Evolutionary conservation across 139 green algal genomes (phyloP), one percentile per base, ranked within the genome.

Genomic region (Asterochloris sp.): DNA sequence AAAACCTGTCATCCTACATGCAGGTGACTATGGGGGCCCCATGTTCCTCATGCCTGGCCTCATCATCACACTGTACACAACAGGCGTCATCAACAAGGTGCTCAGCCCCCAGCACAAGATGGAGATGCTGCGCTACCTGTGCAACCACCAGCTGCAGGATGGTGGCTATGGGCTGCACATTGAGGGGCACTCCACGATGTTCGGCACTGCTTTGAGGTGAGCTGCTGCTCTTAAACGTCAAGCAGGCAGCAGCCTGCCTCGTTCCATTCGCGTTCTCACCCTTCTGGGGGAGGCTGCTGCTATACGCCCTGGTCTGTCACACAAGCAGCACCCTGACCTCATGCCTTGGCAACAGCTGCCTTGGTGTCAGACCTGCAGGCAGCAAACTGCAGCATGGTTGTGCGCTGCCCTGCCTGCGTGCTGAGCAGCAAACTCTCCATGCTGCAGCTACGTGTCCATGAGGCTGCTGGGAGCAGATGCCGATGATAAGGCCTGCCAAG

Each of bases 31-130:
- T 79, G 97, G 97, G 0, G 97, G 97, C 6, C 97, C 97, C 2
- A 98, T 99, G 95, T 99, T 99, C 87, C 91, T 99, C 13, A 95
- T 99, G 88, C 97, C 97, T 0, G 97, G 97, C 13, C 80, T 99
- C 76, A 69, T 99, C 74, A 98, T 99, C 77, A 85, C 92, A 0
- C 87, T 91, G 13, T 97, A 98, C 87, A 92, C 89, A 0, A 97
- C 90, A 0, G 92, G 89, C 0, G 73, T 47, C 0, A 84, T 98
- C 74, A 86, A 98, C 82, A 84, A 86, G 61, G 94, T 97, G 24
- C 89, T 98, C 28, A 87, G 76, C 23, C 26, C n/a, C 60, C 82
- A 87, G 29, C 87, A 92, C 71, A 81, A 89, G 68, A 28, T 19
- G 23, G 95, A 99, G 88, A 96, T 97, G 88, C 74, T 94, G 66